A percentile compares a stretch with the other conserved stretches of the same genome.
Conservation (phyloP, 768 basidiomycete genomes). For the Pilatotrama ljubarskyi region DNA sequence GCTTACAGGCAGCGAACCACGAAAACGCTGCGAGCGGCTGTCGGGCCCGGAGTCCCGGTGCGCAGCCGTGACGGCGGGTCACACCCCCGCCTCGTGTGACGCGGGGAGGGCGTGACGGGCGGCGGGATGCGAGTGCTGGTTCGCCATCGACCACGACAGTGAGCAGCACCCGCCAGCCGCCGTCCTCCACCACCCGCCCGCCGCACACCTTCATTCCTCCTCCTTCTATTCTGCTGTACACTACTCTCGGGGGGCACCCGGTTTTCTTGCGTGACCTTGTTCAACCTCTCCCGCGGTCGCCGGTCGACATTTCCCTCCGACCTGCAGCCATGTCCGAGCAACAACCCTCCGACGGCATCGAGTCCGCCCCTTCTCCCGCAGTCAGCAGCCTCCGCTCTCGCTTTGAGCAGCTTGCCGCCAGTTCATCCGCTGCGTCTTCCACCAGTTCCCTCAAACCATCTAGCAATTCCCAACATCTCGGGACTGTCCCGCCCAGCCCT, state of each 20-base stretch:
- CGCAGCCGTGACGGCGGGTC: conserved; percentile 9
- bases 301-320: conserved; percentile 12
- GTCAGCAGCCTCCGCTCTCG: conserved; percentile 69
- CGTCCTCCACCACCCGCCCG: not conserved
- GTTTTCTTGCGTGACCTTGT: not conserved
- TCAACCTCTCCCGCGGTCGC: conserved; percentile 6
- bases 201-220: not conserved
- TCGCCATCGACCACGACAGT: not conserved
- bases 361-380: conserved; percentile 57
- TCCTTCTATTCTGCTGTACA: not conserved
- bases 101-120: not conserved
- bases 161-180: not conserved
- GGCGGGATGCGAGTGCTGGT: not conserved
- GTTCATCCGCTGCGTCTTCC: conserved; percentile 29
- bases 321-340: conserved; percentile 20
- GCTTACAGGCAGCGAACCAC: too few relatives aligned
- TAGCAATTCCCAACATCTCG: conserved; percentile 6
- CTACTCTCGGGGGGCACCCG: not conserved
- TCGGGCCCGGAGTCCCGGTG: not conserved
- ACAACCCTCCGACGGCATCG: conserved; percentile 39
- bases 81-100: conserved; percentile 1
- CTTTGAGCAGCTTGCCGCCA: conserved; percentile 67
- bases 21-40: not conserved
- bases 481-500: conserved; percentile 32
- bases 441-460: conserved; percentile 13